Base-by-base conservation (phyloP, 768 basidiomycete genomes). In the Auricularia sp. region DNA sequence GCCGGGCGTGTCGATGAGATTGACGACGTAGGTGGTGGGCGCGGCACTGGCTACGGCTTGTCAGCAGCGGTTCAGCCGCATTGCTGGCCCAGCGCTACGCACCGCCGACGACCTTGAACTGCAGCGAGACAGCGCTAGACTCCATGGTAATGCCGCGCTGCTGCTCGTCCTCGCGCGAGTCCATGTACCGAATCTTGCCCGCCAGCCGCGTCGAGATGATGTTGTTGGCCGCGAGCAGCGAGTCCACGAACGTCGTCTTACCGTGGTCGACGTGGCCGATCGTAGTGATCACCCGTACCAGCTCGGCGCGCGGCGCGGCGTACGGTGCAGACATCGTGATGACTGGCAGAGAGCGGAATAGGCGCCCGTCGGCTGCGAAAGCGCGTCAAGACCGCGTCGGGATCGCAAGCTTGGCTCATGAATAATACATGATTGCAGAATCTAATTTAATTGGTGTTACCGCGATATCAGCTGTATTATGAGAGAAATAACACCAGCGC, bases 111-210 rank as follows among this genome's bases (percentile, higher is more conserved):
- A 92, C 90, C 67, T 90, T 88, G 71, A 97, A 99, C 67, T 85
- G 83, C 63, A 98, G 78, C 3, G 91, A 93, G 5, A 98, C 89
- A 0, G 97, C 95, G 73, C 91, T 94, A 68, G 91, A 93, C 76
- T 99, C 95, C 97, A 99, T 98, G 0, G 97, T 98, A 66, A 99
- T 99, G 2, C 97, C 97, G 61, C 97, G 80, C 75, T 98, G 88
- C 70, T 98, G 95, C 71, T 99, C 97, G 70, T 98, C 97, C 72
- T 98, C 94, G 68, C 97, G 81, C 65, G 89, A 92, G 72, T 99
- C 97, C 62, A 98, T 79, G 73, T 96, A 99, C 63, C 97, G 81
- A 75, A 98, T 87, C 74, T 97, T 98, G 10, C 97, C 97, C 2
- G 94, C 96, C 87, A 98, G 90, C 63, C 91, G 79, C 10, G 87